Conservation (phyloP, 106 monocot genomes). For the Agapanthus africanus region DNA sequence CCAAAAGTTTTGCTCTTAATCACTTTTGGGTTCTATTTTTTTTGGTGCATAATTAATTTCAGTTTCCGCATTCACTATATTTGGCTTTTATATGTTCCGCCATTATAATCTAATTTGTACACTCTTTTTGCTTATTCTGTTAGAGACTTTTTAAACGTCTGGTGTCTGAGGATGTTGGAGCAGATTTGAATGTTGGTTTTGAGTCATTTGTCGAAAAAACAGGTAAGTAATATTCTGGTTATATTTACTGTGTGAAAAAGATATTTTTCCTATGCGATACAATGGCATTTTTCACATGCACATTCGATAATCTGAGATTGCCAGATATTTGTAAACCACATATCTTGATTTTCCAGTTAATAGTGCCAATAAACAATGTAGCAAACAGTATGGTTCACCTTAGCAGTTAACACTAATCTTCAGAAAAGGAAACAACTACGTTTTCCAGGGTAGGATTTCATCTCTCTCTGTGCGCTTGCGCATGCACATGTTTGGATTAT, state of each 20-base stretch:
- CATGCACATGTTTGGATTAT: too few relatives aligned
- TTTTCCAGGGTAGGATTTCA: background rate
- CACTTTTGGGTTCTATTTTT: background rate
- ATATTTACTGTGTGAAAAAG: background rate
- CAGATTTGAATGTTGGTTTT: conserved; percentile 80
- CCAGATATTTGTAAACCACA: background rate
- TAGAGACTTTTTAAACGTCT: conserved; percentile 95
- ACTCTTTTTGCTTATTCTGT: conserved; percentile 14
- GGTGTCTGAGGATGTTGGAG: conserved; percentile 74
- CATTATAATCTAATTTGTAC: conserved; percentile 4
- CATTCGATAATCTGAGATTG: background rate
- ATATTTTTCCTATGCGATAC: too few relatives aligned
- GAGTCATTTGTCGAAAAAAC: conserved; percentile 87
- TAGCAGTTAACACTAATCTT: too few relatives aligned
- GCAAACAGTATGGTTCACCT: background rate
- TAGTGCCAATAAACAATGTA: background rate
- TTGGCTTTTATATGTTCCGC: background rate
- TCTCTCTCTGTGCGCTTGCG: too few relatives aligned
- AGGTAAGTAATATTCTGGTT: conserved; percentile 37
- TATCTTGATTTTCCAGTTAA: background rate
- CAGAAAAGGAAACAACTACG: background rate
- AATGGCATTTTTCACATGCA: background rate
- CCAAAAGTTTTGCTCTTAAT: too few relatives aligned
- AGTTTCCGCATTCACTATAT: background rate
- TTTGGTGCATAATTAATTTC: background rate